These are phyloP conservation scores for Phialophora tarda DNA, from an alignment of 2,329 filamentous ascomycete genomes.

Conservation along the genomic window DNA sequence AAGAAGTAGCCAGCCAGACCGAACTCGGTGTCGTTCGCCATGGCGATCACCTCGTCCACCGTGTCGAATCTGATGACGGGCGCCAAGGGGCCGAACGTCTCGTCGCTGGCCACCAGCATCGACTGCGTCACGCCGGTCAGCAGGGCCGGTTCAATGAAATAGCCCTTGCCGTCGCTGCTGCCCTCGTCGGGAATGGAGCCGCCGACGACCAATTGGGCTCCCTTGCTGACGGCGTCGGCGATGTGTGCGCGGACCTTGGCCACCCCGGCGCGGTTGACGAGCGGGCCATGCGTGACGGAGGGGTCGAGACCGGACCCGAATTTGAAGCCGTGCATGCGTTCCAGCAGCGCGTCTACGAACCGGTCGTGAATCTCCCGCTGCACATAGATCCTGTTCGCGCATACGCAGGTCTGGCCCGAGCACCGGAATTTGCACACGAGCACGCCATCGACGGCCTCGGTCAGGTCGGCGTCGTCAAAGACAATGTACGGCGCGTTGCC, in stretches of 20 bases:
- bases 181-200: conserved; percentile 57
- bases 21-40: conserved; percentile 43
- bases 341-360: conserved; percentile 71
- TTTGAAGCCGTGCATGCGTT: conserved; percentile 75
- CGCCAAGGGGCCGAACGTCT: conserved; percentile 44
- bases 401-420: conserved; percentile 50
- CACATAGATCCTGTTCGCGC: conserved; percentile 76
- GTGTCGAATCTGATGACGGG: conserved; percentile 66
- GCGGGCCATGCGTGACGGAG: conserved; percentile 75
- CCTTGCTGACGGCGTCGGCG: conserved; percentile 36
- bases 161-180: conserved; percentile 51
- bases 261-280: conserved; percentile 49
- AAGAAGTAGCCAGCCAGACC: conserved; percentile 38
- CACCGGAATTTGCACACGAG: conserved; percentile 30
- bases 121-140: conserved; percentile 30
- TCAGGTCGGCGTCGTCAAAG: conserved; percentile 49
- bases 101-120: conserved; percentile 40
- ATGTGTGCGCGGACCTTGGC: conserved; percentile 28
- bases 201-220: conserved; percentile 37
- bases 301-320: conserved; percentile 75
- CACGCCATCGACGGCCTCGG: conserved; percentile 35
- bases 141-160: conserved; percentile 33
- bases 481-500: conserved; percentile 50
- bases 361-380: conserved; percentile 77
- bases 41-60: conserved; percentile 43